A percentile compares a stretch with the other conserved stretches of the same genome.
Conservation (phyloP, 2,329 filamentous ascomycete species). For the Neophaeococcomyces mojaviensis region DNA sequence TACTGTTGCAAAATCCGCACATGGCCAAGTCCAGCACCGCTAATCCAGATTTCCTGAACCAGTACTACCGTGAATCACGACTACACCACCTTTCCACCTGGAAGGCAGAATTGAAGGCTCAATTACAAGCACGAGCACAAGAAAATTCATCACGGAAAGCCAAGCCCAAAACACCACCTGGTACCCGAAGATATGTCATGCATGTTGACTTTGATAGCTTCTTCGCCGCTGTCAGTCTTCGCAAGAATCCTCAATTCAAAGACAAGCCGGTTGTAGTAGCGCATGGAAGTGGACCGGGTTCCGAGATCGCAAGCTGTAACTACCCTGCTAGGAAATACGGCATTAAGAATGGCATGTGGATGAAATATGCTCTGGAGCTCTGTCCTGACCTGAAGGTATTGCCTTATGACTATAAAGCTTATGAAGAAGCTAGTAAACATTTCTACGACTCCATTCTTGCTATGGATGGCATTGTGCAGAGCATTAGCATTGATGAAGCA, state of each 20-base stretch:
- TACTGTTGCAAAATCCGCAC: slow-evolving; percentile 73
- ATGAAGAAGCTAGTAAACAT: slow-evolving; percentile 78
- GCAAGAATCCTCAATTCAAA: slow-evolving; percentile 64
- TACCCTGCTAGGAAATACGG: slow-evolving; percentile 81
- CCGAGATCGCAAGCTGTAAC: slow-evolving; percentile 96
- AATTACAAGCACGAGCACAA: slow-evolving; percentile 70
- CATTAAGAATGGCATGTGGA: slow-evolving; percentile 99
- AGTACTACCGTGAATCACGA: slow-evolving; percentile 91
- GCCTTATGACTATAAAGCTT: slow-evolving; percentile 92
- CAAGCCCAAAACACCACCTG: slow-evolving; percentile 50
- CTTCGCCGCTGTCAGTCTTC: slow-evolving; percentile 86
- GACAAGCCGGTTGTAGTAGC: slow-evolving; percentile 83
- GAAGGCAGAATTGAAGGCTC: slow-evolving; percentile 90
- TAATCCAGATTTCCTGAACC: slow-evolving; percentile 86
- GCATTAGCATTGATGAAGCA: slow-evolving; percentile 94
- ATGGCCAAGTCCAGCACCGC: slow-evolving; percentile 83
- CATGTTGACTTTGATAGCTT: slow-evolving; percentile 99
- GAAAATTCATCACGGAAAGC: slow-evolving; percentile 46
- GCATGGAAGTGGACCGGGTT: slow-evolving; percentile 74
- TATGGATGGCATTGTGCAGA: slow-evolving; percentile 78
- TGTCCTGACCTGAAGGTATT: slow-evolving; percentile 81
- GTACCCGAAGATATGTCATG: slow-evolving; percentile 71
- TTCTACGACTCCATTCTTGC: slow-evolving; percentile 83
- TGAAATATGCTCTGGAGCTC: slow-evolving; percentile 76
- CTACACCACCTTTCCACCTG: slow-evolving; percentile 92